Evolutionary conservation across 495 filamentous ascomycete genomes (phyloP).

Genomic region (Glarea lozoyensis): DNA sequence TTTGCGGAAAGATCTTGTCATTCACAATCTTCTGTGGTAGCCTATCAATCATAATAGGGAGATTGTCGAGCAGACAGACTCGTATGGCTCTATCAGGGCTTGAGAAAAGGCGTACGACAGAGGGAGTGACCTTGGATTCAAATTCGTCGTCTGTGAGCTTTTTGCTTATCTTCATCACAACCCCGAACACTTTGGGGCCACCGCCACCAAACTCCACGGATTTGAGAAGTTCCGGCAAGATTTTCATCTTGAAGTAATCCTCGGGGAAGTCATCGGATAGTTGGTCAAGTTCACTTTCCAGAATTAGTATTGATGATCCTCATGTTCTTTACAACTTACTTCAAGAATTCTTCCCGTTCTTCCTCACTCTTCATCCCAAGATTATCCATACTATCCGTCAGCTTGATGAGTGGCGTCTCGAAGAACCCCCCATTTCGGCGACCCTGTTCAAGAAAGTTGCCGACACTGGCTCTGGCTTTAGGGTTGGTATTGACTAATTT

Average conservation of each 20-base stretch:
- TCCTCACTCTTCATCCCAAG: slow-evolving; percentile 76
- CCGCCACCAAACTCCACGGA: slow-evolving; percentile 96
- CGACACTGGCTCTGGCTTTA: slow-evolving; percentile 74
- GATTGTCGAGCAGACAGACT: slow-evolving; percentile 82
- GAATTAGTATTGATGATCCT: not conserved
- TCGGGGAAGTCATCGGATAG: slow-evolving; percentile 91
- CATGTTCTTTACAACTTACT: slow-evolving; percentile 42
- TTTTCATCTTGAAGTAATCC: slow-evolving; percentile 95
- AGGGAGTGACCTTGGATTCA: slow-evolving; percentile 72
- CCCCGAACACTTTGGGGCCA: slow-evolving; percentile 79
- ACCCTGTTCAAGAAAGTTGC: slow-evolving; percentile 85
- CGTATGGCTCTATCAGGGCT: slow-evolving; percentile 89
- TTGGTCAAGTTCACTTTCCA: slow-evolving; percentile 65
- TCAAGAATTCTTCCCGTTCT: slow-evolving; percentile 79
- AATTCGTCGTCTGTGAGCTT: slow-evolving; percentile 88
- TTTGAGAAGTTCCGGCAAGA: slow-evolving; percentile 91
- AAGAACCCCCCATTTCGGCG: slow-evolving; percentile 78
- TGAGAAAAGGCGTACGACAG: slow-evolving; percentile 77
- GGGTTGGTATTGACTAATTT: slow-evolving; percentile 81
- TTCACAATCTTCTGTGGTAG: slow-evolving; percentile 85
- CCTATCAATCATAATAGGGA: slow-evolving; percentile 86
- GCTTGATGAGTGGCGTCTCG: slow-evolving; percentile 79
- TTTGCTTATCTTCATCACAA: slow-evolving; percentile 80
- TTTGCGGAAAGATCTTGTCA: slow-evolving; percentile 92
- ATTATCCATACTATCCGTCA: slow-evolving; percentile 87